Percentiles rank a stretch among this genome's conserved stretches.
Conservation (phyloP, 371 early-diverging fungal genomes). For the Mucor indicus region DNA sequence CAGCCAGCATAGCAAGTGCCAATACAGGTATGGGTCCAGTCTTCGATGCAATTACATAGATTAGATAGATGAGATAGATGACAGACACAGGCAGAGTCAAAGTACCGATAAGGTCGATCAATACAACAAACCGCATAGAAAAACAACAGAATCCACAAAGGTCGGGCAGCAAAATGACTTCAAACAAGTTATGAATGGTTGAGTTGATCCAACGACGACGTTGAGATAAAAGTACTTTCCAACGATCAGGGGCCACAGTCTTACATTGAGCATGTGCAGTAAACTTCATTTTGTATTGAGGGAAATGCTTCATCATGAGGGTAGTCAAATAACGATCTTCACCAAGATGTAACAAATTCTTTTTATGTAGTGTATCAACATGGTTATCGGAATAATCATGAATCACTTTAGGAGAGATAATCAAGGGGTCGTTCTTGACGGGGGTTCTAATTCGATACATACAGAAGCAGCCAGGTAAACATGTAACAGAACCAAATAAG, state of each 20-base stretch:
- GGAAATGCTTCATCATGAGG: constrained; percentile 97
- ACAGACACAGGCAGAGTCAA: constrained; percentile 93
- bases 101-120: constrained; percentile 92
- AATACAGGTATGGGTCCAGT: constrained; percentile 54
- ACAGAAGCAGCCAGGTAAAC: constrained; percentile 96
- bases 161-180: constrained; percentile 78
- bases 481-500: constrained; percentile 96
- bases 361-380: constrained; percentile 96
- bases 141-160: constrained; percentile 96
- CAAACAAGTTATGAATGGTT: constrained; percentile 96
- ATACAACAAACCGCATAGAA: constrained; percentile 94
- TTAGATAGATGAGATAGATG: constrained; percentile 76
- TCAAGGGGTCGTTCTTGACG: constrained; percentile 82
- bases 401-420: constrained; percentile 90
- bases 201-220: constrained; percentile 98
- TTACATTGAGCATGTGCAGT: constrained; percentile 93
- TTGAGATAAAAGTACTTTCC: constrained; percentile 86
- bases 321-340: constrained; percentile 95
- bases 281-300: constrained; percentile 96
- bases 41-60: constrained; percentile 58
- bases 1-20: constrained; percentile 58
- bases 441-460: constrained; percentile 92
- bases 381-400: constrained; percentile 93
- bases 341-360: constrained; percentile 76
- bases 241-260: constrained; percentile 96